A percentile compares a stretch with the other conserved stretches of the same genome.
Evolutionary conservation across 176 grass and related monocot species (phyloP).

Genomic region (Oryza meridionalis): DNA sequence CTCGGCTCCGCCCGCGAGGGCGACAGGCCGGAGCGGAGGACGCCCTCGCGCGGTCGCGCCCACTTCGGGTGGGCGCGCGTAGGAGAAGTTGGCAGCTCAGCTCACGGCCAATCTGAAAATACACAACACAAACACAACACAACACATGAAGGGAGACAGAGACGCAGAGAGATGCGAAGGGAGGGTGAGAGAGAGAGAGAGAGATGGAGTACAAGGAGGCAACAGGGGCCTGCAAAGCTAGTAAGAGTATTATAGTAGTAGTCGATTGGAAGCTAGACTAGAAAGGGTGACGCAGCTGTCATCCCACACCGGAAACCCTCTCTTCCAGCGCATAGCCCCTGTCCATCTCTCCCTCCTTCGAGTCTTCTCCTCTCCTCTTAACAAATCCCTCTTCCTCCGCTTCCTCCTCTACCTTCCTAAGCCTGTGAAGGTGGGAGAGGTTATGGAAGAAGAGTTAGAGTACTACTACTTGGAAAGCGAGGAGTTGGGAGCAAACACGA

Average conservation of each 20-base stretch:
- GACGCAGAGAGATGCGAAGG: neutral
- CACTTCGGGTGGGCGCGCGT: neutral
- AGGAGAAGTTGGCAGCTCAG: slow-evolving; percentile 17
- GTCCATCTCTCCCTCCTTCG: neutral
- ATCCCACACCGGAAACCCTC: slow-evolving; percentile 63
- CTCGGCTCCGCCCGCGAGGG: neutral
- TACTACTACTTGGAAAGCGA: neutral
- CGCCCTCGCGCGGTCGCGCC: neutral
- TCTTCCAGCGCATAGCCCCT: slow-evolving; percentile 48
- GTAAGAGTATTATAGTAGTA: neutral
- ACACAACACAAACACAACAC: neutral
- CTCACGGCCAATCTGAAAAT: neutral
- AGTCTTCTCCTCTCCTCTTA: neutral
- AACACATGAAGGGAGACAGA: neutral
- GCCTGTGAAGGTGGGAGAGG: neutral
- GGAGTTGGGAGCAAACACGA: neutral
- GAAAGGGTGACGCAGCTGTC: slow-evolving; percentile 71
- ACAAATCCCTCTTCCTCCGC: slow-evolving; percentile 7
- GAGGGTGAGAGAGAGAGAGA: neutral
- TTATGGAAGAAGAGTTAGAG: slow-evolving; percentile 30
- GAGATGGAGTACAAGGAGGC: slow-evolving; percentile 25
- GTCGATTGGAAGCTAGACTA: slow-evolving; percentile 31
- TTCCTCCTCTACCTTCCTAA: neutral
- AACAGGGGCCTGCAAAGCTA: neutral
- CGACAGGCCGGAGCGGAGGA: neutral